Evolutionary conservation across 176 grass and related monocot species (phyloP), one percentile per base, ranked within the genome.

Genomic region (Cenchrus purpureus): DNA sequence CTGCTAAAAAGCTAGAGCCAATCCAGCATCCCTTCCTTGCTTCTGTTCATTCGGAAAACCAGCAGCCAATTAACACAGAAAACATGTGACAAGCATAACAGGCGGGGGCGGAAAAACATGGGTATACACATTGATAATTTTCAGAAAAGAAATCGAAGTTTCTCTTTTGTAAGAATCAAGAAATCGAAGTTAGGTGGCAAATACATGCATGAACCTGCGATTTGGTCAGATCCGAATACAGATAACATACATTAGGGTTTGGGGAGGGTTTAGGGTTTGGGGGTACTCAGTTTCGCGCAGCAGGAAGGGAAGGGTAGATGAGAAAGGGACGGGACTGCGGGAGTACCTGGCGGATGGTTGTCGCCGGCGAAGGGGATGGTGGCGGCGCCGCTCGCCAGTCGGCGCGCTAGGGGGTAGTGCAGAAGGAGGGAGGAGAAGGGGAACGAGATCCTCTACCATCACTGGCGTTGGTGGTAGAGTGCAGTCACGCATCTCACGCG

Each of bases 31-130:
- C 63, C 77, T 63, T 90, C 55, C 79, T 82, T 65, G 59, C 25
- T 71, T 72, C 92, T 88, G 73, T 20, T 64, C 83, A 81, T 86
- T 72, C 66, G 71, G 9, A 44, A 84, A 80, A 89, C 50, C 65
- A 85, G 46, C 72, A 57, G 43, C 29, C 22, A 67, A 65, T 76
- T n/a, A 87, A 15, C 31, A 71, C 79, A 73, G 43, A 51, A 88
- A 82, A 58, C 67, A 79, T 88, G 76, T 89, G 81, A 88, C 51
- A 49, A 73, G 42, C 58, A 83, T 43, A 45, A 86, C 50, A 85
- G 8, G 59, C n/a, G 25, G n/a, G 20, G n/a, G 59, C n/a, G 10
- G 9, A 25, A 61, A 52, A 75, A 79, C 79, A 84, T 69, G 49
- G 16, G 55, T 20, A 57, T 20, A 19, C 55, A 57, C 55, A 57